Evolutionary conservation across 1,284 basidiomycete genomes (phyloP), one percentile per base, ranked within the genome.

Genomic region (Wallemia mellicola): DNA sequence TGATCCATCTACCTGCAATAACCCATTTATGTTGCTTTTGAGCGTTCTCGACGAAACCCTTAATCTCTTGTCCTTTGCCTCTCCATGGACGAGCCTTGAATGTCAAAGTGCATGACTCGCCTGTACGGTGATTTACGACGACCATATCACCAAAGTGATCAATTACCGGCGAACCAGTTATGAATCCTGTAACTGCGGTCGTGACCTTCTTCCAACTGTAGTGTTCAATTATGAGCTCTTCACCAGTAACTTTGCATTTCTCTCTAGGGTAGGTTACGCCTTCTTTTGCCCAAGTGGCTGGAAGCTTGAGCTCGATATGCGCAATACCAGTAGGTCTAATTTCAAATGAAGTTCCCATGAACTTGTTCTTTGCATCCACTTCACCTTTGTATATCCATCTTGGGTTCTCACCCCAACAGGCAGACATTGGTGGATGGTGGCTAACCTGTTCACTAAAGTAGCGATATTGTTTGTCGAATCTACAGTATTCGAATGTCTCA

Each of bases 41-140:
- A 1, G 76, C 70, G 66, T 86, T 81, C 62, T 76, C 71, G 27
- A 95, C 89, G 54, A 78, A 77, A 2, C 92, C 92, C 19, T 82
- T 82, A 66, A 96, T 89, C 71, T 96, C 91, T 0, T 89, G 86
- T 63, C 91, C 84, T 66, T 80, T 83, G 27, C 86, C 87, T 61
- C 88, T 74, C 91, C 92, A 96, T 5, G 87, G 86, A 61, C 91
- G 77, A 1, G 91, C 91, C 72, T 95, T 95, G 76, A 98, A 96
- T 1, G 87, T 91, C 25, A 96, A 72, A 0, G 83, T 75, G 65
- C 88, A 95, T 55, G 77, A 78, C 65, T 96, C 91, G n/a, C 80
- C 79, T 0, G 91, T 96, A 9, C 86, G 79, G 67, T 96, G 91
- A 66, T 96, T 96, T 28, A 80, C 82, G 60, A 92, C 74, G 79